Evolutionary conservation across 352 stramenopile species (phyloP).

Genomic region (Aphanomyces euteiches): DNA sequence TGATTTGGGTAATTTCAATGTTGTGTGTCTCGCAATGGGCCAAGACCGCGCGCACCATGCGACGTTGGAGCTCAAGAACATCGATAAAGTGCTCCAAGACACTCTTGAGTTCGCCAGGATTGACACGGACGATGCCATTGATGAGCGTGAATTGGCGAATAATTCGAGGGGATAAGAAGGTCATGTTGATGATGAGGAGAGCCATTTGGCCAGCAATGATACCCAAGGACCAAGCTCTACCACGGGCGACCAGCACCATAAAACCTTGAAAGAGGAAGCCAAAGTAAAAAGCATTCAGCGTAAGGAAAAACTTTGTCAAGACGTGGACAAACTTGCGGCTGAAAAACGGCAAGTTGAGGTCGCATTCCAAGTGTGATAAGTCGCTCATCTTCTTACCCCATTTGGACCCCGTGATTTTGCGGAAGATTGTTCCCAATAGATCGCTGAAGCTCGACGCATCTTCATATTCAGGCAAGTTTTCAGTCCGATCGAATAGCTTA

Average conservation of each 20-base stretch:
- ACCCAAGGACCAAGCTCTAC: not conserved
- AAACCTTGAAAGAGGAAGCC: conserved; percentile 14
- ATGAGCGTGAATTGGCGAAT: conserved; percentile 9
- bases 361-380: conserved; percentile 8
- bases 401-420: conserved; percentile 19
- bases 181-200: conserved; percentile 13
- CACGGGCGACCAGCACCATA: not conserved
- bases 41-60: conserved; percentile 16
- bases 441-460: conserved; percentile 21
- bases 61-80: conserved; percentile 5
- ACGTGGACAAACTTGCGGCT: conserved; percentile 24
- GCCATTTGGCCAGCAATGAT: not conserved
- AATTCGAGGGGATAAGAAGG: conserved; percentile 10
- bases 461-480: conserved; percentile 8
- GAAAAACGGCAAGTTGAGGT: conserved; percentile 21
- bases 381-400: not conserved
- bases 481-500: conserved; percentile 1
- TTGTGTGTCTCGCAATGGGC: conserved; percentile 3
- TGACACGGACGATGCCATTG: conserved; percentile 25
- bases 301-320: conserved; percentile 22
- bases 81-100: conserved; percentile 22
- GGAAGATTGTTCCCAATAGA: conserved; percentile 11
- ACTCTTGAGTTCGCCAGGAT: conserved; percentile 16
- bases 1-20: not conserved
- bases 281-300: conserved; percentile 23